These are phyloP conservation scores for Alternaria tenuissima DNA, from an alignment of 2,329 filamentous ascomycete genomes.

Conservation along the genomic window DNA sequence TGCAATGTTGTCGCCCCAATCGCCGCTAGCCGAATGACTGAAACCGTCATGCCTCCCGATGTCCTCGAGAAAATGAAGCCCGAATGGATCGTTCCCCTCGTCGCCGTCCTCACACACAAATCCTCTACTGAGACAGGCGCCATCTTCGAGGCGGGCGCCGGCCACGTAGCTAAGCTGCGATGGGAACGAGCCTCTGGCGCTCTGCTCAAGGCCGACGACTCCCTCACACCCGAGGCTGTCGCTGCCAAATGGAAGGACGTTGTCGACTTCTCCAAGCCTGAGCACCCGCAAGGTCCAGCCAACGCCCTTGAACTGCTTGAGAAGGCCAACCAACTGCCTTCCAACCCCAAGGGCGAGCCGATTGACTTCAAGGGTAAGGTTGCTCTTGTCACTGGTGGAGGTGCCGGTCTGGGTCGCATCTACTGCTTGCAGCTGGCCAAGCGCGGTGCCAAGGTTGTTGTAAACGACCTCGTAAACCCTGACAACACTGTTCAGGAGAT, in stretches of 20 bases:
- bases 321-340: conserved; percentile 38
- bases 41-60: conserved; percentile 95
- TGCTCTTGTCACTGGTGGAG: conserved; percentile 48
- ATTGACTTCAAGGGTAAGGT: conserved; percentile 51
- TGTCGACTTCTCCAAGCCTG: conserved; percentile 82
- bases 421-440: conserved; percentile 90
- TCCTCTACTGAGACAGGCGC: conserved; percentile 86
- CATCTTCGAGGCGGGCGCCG: conserved; percentile 94
- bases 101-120: conserved; percentile 86
- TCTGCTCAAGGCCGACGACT: conserved; percentile 86
- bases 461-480: conserved; percentile 95
- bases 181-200: conserved; percentile 94
- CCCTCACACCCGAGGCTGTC: conserved; percentile 86
- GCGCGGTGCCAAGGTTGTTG: conserved; percentile 83
- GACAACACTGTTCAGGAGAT: conserved; percentile 93
- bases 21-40: conserved; percentile 93
- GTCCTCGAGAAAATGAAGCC: conserved; percentile 85
- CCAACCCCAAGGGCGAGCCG: conserved; percentile 44
- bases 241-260: conserved; percentile 90
- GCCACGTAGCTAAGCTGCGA: conserved; percentile 88
- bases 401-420: conserved; percentile 77
- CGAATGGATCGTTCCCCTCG: conserved; percentile 93
- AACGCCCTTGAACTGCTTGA: conserved; percentile 81
- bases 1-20: conserved; percentile 95
- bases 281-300: conserved; percentile 83